A percentile compares a stretch with the other conserved stretches of the same genome.
phyloP scores from a whole-genome alignment of 1,139 yeast genomes.

The Dujonia santamariae region DNA sequence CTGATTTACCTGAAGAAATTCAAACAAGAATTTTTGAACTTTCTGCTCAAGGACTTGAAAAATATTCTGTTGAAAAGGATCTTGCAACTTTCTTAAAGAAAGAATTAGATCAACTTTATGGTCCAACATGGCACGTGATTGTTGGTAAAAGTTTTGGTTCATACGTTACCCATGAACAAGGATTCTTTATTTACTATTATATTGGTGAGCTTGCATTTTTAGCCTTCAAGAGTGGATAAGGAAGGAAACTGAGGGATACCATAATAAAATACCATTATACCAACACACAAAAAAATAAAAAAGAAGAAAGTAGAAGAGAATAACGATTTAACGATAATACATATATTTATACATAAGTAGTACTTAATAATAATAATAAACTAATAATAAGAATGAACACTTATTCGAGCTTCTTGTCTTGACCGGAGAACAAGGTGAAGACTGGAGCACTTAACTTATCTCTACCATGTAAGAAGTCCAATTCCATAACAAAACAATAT shows the following conservation, averaged over 20 bases:
- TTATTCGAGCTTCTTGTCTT: slow-evolving; percentile 44
- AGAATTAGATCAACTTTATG: slow-evolving; percentile 58
- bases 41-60: slow-evolving; percentile 45
- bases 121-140: slow-evolving; percentile 92
- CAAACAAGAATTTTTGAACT: slow-evolving; percentile 59
- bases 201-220: slow-evolving; percentile 78
- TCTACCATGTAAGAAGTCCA: slow-evolving; percentile 92
- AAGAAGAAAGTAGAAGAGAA: slow-evolving; percentile 3
- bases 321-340: background rate
- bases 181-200: slow-evolving; percentile 81
- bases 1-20: slow-evolving; percentile 54
- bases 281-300: background rate
- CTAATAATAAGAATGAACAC: too few species aligned
- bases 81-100: slow-evolving; percentile 80
- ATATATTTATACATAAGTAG: background rate
- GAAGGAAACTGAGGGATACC: background rate
- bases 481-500: slow-evolving; percentile 86
- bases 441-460: slow-evolving; percentile 82
- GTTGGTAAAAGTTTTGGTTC: slow-evolving; percentile 94
- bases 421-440: slow-evolving; percentile 85
- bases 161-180: slow-evolving; percentile 87
- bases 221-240: slow-evolving; percentile 71
- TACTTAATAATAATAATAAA: too few species aligned
- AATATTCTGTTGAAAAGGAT: slow-evolving; percentile 59
- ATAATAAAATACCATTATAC: background rate